phyloP scores from a whole-genome alignment of 805 yeast genomes.

The Metschnikowia gelsemii region DNA sequence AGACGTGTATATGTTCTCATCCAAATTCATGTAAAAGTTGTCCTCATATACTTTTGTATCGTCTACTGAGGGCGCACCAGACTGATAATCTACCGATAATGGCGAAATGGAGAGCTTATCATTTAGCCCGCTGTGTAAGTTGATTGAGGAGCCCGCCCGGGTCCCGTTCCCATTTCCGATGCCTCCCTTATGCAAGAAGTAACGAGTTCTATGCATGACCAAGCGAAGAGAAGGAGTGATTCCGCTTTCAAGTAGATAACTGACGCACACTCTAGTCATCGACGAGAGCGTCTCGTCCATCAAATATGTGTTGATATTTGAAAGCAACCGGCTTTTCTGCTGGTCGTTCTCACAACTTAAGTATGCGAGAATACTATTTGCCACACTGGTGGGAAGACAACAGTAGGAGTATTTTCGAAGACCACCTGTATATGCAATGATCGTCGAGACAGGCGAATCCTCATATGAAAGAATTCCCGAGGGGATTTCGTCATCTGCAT shows the following conservation, averaged over 20 bases:
- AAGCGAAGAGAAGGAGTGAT: constrained; percentile 32
- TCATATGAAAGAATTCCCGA: constrained; percentile 32
- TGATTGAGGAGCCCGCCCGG: too few relatives aligned
- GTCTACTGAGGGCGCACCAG: constrained; percentile 10
- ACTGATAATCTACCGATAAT: constrained; percentile 7
- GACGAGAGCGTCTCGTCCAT: constrained; percentile 18
- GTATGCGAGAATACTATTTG: constrained; percentile 12
- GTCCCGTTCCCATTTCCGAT: too few relatives aligned
- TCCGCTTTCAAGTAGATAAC: constrained; percentile 27
- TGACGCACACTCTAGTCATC: constrained; percentile 31
- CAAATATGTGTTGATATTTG: constrained; percentile 24
- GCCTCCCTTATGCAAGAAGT: constrained; percentile 29
- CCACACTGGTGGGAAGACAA: constrained; percentile 31
- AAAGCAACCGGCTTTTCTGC: constrained; percentile 10
- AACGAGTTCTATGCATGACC: constrained; percentile 31
- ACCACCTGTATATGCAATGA: constrained; percentile 42
- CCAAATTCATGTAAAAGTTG: constrained; percentile 34
- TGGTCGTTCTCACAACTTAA: constrained; percentile 2
- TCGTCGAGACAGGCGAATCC: constrained; percentile 27
- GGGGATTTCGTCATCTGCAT: constrained; percentile 25
- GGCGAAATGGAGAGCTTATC: constrained; percentile 14
- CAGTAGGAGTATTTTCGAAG: constrained; percentile 41
- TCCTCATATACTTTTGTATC: constrained; percentile 26
- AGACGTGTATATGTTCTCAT: constrained; percentile 36
- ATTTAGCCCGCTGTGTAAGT: constrained; percentile 7